Percentiles rank a stretch among this genome's conserved stretches.
Conservation (phyloP, 2,329 filamentous ascomycete species). For the Paecilomyces dactylethromorphus region DNA sequence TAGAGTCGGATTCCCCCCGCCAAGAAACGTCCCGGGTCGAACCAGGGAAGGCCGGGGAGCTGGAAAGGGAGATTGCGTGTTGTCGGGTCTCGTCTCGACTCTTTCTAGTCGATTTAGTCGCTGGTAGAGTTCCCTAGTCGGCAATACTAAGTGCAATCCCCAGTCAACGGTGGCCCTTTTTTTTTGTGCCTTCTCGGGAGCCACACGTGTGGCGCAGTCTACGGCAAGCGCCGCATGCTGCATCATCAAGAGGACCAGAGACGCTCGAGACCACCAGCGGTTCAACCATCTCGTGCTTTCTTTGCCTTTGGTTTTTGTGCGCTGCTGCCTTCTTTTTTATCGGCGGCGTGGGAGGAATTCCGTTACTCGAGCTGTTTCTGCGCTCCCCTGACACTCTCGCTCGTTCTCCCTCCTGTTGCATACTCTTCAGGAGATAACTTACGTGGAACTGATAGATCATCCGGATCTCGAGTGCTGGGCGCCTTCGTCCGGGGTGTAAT, state of each 20-base stretch:
- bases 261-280: neutral
- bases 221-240: slow-evolving; percentile 7
- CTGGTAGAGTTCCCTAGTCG: neutral
- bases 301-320: neutral
- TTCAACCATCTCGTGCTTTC: neutral
- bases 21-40: neutral
- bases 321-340: neutral
- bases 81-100: neutral
- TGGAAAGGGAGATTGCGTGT: neutral
- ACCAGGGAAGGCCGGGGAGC: too few relatives aligned
- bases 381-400: neutral
- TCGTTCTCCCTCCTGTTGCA: neutral
- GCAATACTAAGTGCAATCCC: neutral
- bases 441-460: slow-evolving; percentile 17
- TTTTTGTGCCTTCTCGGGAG: neutral
- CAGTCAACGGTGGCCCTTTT: neutral
- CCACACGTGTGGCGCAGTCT: slow-evolving; percentile 21
- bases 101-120: neutral
- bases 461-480: slow-evolving; percentile 16
- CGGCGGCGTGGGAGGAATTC: neutral
- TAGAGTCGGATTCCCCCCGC: neutral
- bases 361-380: neutral
- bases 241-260: neutral
- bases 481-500: slow-evolving; percentile 18
- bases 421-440: slow-evolving; percentile 1